Conservation (phyloP, 345 rosid genomes). For the Cardamine chenopodiifolia region DNA sequence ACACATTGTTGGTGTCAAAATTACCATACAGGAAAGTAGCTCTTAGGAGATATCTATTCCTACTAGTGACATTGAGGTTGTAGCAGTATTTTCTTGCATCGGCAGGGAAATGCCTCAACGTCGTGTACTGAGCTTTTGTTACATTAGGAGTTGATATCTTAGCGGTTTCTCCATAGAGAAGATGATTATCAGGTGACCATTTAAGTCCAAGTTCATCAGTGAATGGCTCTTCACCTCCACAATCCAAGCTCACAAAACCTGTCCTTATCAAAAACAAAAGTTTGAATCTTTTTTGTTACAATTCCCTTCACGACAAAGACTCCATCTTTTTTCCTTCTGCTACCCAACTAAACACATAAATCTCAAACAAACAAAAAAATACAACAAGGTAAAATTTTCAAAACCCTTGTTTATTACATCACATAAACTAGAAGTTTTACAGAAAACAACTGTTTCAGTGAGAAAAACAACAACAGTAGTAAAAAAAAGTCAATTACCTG, state of each 20-base stretch:
- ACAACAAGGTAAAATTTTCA: not conserved
- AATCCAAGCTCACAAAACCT: slow-evolving; percentile 95
- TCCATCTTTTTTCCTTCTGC: not conserved
- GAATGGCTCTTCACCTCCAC: slow-evolving; percentile 76
- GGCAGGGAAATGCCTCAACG: slow-evolving; percentile 90
- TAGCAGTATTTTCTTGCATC: slow-evolving; percentile 93
- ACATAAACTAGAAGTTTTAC: not conserved
- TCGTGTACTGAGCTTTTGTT: slow-evolving; percentile 72
- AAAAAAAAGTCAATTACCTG: slow-evolving; percentile 48
- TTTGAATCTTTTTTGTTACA: slow-evolving; percentile 11
- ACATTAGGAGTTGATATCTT: slow-evolving; percentile 61
- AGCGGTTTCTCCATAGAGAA: slow-evolving; percentile 65
- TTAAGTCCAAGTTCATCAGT: slow-evolving; percentile 80
- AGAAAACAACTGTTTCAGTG: not conserved
- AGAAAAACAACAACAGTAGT: not conserved
- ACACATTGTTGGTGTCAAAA: slow-evolving; percentile 84
- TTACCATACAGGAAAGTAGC: slow-evolving; percentile 94
- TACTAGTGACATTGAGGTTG: slow-evolving; percentile 62
- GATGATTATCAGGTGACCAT: slow-evolving; percentile 74
- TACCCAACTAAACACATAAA: slow-evolving; percentile 9
- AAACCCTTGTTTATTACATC: slow-evolving; percentile 1
- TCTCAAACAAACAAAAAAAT: not conserved
- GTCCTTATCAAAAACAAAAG: slow-evolving; percentile 27
- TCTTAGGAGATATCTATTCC: slow-evolving; percentile 88
- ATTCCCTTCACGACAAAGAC: slow-evolving; percentile 10